Evolutionary conservation across 2,329 filamentous ascomycete genomes (phyloP).

Genomic region (Fusarium papillatum): DNA sequence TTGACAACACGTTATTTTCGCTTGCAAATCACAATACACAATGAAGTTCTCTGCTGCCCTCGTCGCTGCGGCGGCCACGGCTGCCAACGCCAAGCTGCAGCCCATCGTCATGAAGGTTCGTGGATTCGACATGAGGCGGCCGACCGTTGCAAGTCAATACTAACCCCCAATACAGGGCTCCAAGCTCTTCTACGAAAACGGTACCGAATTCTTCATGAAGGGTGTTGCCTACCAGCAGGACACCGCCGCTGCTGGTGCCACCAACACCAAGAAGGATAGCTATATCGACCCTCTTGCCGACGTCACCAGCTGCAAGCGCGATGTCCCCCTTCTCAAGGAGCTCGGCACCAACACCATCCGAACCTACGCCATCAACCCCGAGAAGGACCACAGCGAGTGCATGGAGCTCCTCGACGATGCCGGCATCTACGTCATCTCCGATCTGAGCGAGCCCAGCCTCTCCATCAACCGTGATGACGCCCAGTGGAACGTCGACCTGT

Average conservation of each 20-base stretch:
- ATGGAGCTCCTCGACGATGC: conserved; percentile 86
- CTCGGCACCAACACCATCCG: conserved; percentile 94
- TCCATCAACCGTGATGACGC: conserved; percentile 91
- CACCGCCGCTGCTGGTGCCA: conserved; percentile 66
- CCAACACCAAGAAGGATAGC: conserved; percentile 58
- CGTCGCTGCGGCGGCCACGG: conserved; percentile 56
- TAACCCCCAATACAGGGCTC: conserved; percentile 65
- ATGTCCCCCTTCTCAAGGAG: conserved; percentile 84
- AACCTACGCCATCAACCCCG: conserved; percentile 92
- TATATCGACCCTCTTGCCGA: conserved; percentile 91
- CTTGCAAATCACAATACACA: conserved; percentile 36
- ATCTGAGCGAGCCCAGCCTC: conserved; percentile 83
- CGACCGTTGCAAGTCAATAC: not conserved
- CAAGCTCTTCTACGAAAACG: conserved; percentile 91
- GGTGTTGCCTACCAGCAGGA: conserved; percentile 97
- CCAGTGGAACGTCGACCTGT: conserved; percentile 84
- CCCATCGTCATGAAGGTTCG: conserved; percentile 79
- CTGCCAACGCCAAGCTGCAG: conserved; percentile 59
- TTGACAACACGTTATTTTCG: conserved; percentile 27
- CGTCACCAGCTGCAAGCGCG: conserved; percentile 79
- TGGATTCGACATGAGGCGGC: not conserved
- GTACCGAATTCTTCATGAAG: conserved; percentile 81
- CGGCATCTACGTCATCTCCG: conserved; percentile 95
- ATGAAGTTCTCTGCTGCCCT: conserved; percentile 55
- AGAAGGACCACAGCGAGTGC: conserved; percentile 82